Evolutionary conservation across 2,329 filamentous ascomycete genomes (phyloP).

Genomic region (Fusarium aywerte): DNA sequence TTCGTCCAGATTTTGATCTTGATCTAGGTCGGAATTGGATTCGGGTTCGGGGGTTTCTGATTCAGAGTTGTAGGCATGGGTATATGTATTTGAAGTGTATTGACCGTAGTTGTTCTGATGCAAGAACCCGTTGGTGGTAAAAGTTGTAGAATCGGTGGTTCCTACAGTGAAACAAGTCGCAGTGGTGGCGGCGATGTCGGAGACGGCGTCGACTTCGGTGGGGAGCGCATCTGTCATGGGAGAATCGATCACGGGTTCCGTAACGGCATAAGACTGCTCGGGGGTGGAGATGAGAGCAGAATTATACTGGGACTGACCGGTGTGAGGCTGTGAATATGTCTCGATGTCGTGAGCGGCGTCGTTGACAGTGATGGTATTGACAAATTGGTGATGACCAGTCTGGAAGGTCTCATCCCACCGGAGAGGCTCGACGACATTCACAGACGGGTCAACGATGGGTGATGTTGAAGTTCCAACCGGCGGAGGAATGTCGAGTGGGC

Average conservation of each 20-base stretch:
- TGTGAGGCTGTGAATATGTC: conserved; percentile 14
- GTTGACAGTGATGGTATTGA: conserved; percentile 10
- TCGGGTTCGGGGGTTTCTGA: conserved; percentile 12
- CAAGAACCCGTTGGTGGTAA: conserved; percentile 1
- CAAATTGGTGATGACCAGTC: conserved; percentile 21
- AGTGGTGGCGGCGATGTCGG: conserved; percentile 20
- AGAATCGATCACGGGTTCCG: conserved; percentile 24
- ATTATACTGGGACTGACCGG: conserved; percentile 9
- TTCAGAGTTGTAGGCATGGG: conserved; percentile 5
- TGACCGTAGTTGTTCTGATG: conserved; percentile 16
- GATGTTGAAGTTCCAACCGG: conserved; percentile 1
- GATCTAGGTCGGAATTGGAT: conserved; percentile 4
- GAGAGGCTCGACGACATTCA: conserved; percentile 22
- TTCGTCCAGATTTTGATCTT: conserved; percentile 13
- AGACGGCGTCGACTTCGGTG: conserved; percentile 19
- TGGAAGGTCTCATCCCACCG: conserved; percentile 39
- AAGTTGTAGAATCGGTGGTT: conserved; percentile 4
- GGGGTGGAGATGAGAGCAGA: conserved; percentile 2
- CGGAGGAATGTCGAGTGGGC: conserved; percentile 30
- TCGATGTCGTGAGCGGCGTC: conserved; percentile 11
- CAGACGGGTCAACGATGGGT: conserved; percentile 14
- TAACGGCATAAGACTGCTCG: conserved; percentile 17
- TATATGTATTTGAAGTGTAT: conserved; percentile 6
- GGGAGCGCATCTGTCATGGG: conserved; percentile 38
- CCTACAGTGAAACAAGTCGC: conserved; percentile 20